phyloP scores from a whole-genome alignment of 2,329 filamentous ascomycete species.

The Neopestalotiopsis sp. region DNA sequence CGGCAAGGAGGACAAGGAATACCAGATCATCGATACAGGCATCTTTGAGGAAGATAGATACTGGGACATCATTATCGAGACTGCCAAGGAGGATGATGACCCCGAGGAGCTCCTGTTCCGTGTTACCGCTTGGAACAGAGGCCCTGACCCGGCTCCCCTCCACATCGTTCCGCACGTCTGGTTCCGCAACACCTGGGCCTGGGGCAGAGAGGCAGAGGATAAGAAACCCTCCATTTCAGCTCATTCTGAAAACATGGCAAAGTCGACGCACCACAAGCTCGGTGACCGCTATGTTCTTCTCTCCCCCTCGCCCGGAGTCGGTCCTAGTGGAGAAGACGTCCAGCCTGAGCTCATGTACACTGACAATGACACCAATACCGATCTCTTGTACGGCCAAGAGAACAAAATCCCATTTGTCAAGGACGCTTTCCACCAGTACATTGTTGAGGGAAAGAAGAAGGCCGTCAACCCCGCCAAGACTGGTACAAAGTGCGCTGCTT shows the following conservation, averaged over 20 bases:
- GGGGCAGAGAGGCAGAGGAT: conserved; percentile 78
- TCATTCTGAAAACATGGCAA: conserved; percentile 68
- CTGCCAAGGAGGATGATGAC: conserved; percentile 90
- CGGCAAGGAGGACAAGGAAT: conserved; percentile 79
- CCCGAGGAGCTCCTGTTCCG: conserved; percentile 92
- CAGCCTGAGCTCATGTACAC: conserved; percentile 88
- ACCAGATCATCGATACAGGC: conserved; percentile 89
- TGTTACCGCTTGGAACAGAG: conserved; percentile 94
- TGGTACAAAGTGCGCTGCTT: conserved; percentile 89
- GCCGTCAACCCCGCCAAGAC: conserved; percentile 80
- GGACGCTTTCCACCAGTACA: conserved; percentile 89
- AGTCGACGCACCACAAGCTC: conserved; percentile 79
- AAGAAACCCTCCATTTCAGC: conserved; percentile 81
- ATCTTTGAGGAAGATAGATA: conserved; percentile 88
- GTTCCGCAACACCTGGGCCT: conserved; percentile 98
- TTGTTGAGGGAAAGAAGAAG: conserved; percentile 80
- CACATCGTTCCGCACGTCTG: conserved; percentile 95
- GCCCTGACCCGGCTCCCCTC: conserved; percentile 85
- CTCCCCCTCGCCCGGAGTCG: conserved; percentile 88
- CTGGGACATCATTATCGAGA: conserved; percentile 98
- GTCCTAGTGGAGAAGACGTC: conserved; percentile 79
- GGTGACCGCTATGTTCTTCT: conserved; percentile 84
- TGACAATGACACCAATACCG: conserved; percentile 91
- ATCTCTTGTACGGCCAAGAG: conserved; percentile 75
- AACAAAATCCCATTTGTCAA: conserved; percentile 89